Percentiles rank a stretch among this genome's conserved stretches.
These are phyloP conservation scores for Tetragonia tetragonoides DNA, from an alignment of 148 eudicot species.

Conservation along the genomic window DNA sequence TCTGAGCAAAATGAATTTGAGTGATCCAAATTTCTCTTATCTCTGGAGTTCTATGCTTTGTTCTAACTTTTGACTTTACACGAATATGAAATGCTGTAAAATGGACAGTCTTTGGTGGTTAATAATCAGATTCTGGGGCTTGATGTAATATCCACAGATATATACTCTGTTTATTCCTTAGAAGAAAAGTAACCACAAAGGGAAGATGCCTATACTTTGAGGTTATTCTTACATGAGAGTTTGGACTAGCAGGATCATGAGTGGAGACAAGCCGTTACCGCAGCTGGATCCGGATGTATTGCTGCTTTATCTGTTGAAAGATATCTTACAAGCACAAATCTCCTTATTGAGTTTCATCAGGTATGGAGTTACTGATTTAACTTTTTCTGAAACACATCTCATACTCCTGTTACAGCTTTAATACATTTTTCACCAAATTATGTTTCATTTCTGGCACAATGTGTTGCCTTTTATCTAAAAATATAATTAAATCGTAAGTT, in stretches of 20 bases:
- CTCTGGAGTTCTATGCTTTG: too few relatives aligned
- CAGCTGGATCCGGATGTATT: constrained; percentile 98
- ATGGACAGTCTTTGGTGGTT: too few relatives aligned
- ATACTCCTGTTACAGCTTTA: background rate
- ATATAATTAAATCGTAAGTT: background rate
- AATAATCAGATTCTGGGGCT: background rate
- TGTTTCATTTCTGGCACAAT: too few relatives aligned
- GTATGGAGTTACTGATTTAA: constrained; percentile 32
- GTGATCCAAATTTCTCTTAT: too few relatives aligned
- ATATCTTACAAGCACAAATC: constrained; percentile 80
- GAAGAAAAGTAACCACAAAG: background rate
- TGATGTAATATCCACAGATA: background rate
- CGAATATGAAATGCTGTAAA: too few relatives aligned
- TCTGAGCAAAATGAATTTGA: too few relatives aligned
- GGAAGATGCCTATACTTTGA: constrained; percentile 9
- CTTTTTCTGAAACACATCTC: background rate
- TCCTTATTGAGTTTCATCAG: constrained; percentile 98
- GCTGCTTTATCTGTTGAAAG: constrained; percentile 98
- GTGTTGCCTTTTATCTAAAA: background rate
- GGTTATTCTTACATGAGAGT: constrained; percentile 7
- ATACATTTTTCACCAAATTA: background rate
- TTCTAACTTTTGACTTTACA: too few relatives aligned
- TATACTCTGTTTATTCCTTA: background rate
- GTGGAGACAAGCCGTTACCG: constrained; percentile 99
- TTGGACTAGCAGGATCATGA: constrained; percentile 69